Evolutionary conservation across 306 rosid species (phyloP), one percentile per base, ranked within the genome.

Genomic region (Ormosia semicastrata): DNA sequence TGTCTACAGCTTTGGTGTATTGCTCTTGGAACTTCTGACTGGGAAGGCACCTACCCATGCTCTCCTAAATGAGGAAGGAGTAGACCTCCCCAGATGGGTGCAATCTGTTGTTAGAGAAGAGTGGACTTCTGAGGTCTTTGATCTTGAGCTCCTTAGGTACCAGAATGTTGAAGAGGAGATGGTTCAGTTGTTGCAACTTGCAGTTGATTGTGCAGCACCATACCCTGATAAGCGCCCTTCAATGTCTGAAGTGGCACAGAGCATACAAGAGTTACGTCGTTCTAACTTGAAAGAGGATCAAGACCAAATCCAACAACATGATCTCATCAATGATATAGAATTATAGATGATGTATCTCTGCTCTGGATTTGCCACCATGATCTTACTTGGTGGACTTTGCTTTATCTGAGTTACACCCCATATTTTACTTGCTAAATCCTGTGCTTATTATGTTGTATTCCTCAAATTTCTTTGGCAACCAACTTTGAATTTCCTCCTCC

Each of bases 81-180:
- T 91, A 4, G 95, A 91, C 80, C 89, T 91, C 0, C 92, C 95
- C 5, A 86, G 95, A 82, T 91, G 95, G 95, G 95, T 91, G 71
- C 92, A 86, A 71, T 91, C 95, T 4, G 87, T 91, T 50, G 92
- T 91, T 4, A 81, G 89, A 66, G 95, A 89, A 84, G 92, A 91
- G 81, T 91, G 91, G 92, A 89, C 91, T 12, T 91, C 92, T 30
- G 92, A 89, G 81, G 92, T 91, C 6, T 91, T 91, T 63, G 95
- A 91, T 81, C 81, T 89, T 8, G 89, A 91, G 81, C 92, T 91
- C 44, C 90, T 91, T 7, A 80, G 90, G 89, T 82, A 89, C 65
- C 92, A 91, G 75, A 87, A 83, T 57, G 89, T 87, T 32, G 91
- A 91, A 83, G 95, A 91, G 73, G 95, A 89, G 81, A 91, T 89